A percentile compares a stretch with the other conserved stretches of the same genome.
Conservation (phyloP, 2,329 filamentous ascomycete genomes). For the Tolypocladium ophioglossoides region DNA sequence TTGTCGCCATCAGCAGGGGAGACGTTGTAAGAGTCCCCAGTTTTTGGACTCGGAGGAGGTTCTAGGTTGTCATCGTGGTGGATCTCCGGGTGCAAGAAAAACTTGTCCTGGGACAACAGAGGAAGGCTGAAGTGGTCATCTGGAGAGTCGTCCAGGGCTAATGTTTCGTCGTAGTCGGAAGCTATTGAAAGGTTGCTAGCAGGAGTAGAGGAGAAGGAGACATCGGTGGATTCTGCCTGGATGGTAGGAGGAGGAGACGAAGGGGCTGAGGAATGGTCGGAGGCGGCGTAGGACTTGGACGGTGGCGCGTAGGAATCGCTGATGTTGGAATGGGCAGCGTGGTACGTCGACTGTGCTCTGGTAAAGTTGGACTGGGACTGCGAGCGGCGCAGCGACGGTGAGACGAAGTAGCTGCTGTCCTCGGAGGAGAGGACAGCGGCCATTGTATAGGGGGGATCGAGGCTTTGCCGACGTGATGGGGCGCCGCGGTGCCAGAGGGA, state of each 20-base stretch:
- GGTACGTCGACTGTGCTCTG: slow-evolving; percentile 29
- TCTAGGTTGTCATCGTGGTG: slow-evolving; percentile 31
- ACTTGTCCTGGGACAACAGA: slow-evolving; percentile 34
- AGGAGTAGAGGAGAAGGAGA: slow-evolving; percentile 52
- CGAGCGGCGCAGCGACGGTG: slow-evolving; percentile 44
- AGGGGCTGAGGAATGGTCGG: slow-evolving; percentile 41
- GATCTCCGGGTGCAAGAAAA: slow-evolving; percentile 25
- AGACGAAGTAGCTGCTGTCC: slow-evolving; percentile 45
- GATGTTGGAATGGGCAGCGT: slow-evolving; percentile 34
- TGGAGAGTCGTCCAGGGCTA: slow-evolving; percentile 31
- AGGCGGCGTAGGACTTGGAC: slow-evolving; percentile 32
- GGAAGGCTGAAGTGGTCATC: slow-evolving; percentile 38
- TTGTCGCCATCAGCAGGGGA: slow-evolving; percentile 44
- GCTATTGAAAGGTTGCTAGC: slow-evolving; percentile 53
- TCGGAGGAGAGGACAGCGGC: slow-evolving; percentile 47
- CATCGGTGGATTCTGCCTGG: slow-evolving; percentile 41
- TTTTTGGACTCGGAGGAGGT: slow-evolving; percentile 38
- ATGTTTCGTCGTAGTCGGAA: slow-evolving; percentile 40
- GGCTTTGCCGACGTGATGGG: slow-evolving; percentile 1
- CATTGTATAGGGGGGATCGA: slow-evolving; percentile 26
- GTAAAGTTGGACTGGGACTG: slow-evolving; percentile 50
- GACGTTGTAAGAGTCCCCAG: slow-evolving; percentile 37
- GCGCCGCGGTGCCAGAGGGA: slow-evolving; percentile 3
- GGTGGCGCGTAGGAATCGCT: slow-evolving; percentile 34
- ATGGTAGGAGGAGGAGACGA: slow-evolving; percentile 43